Evolutionary conservation across 441 rosid species (phyloP), one percentile per base, ranked within the genome.

Genomic region (Brassica hybrid): DNA sequence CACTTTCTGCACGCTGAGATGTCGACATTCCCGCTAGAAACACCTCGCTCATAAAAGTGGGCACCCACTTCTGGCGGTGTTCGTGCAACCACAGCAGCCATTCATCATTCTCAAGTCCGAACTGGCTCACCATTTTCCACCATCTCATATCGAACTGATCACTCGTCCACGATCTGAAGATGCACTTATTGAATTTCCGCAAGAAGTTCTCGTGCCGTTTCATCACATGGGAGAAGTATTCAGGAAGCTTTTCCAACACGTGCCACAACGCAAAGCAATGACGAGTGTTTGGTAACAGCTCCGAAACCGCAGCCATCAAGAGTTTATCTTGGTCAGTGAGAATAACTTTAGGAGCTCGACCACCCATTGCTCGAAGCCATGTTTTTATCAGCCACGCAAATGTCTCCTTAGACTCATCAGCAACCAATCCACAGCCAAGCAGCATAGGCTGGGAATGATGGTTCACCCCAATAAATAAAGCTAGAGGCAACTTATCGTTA

Each of bases 21-120:
- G 89, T 82, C 34, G 90, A 90, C 86, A 89, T 86, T 73, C 94
- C 95, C 10, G 94, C 95, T 6, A 89, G 81, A 81, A 87, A 86
- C n/a, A 81, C 83, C 75, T 81, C 84, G 60, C 82, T 79, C 81
- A 86, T 80, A 63, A 81, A 86, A 25, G 77, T 85, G 2, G 91
- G 89, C 52, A 85, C 89, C 91, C 91, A 88, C 34, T 81, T 85
- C 59, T 66, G 81, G 58, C 88, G 86, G 74, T 88, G 88, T 36
- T 88, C 89, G 18, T 88, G 87, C 80, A 88, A 68, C 54, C 83
- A 82, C 25, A 10, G 76, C 72, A 88, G 69, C 88, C 87, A 88
- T 57, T 86, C 84, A 64, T 86, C 87, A 36, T 70, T 80, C 79
- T 80, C 81, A 72, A 86, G 88, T 67, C 83, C 91, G 74, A 72